Conservation (phyloP, 805 yeast species). For the Ogataea neopini region DNA sequence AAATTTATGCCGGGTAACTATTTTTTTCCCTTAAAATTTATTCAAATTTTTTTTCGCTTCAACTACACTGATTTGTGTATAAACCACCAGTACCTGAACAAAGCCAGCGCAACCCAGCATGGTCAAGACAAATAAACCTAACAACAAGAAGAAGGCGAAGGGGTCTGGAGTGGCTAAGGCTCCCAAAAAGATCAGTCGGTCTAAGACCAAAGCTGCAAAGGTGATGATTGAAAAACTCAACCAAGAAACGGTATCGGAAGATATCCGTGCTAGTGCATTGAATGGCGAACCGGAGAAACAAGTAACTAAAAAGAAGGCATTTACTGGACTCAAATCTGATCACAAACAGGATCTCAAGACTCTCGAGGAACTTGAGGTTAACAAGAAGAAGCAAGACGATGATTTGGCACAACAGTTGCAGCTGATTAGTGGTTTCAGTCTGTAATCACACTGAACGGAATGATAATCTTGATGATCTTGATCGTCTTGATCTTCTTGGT, state of each 20-base stretch:
- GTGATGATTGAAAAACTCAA: constrained; percentile 32
- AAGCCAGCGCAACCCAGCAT: too few species aligned
- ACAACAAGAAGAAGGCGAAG: neutral
- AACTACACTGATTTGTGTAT: neutral
- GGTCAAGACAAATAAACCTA: constrained; percentile 7
- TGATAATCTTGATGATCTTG: too few species aligned
- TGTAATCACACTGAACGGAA: too few species aligned
- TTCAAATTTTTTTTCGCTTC: neutral
- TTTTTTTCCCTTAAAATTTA: neutral
- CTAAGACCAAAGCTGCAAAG: constrained; percentile 26
- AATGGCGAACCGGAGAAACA: constrained; percentile 7
- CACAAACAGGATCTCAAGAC: constrained; percentile 39
- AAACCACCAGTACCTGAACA: too few species aligned
- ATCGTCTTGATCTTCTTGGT: too few species aligned
- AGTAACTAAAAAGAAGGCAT: constrained; percentile 23
- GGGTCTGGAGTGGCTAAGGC: constrained; percentile 4
- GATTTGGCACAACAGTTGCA: constrained; percentile 50
- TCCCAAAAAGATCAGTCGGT: constrained; percentile 25
- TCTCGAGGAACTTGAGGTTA: constrained; percentile 19
- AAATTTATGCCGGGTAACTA: constrained; percentile 3
- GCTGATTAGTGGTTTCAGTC: constrained; percentile 39
- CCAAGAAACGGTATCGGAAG: constrained; percentile 25
- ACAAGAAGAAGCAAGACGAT: constrained; percentile 38
- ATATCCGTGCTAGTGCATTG: constrained; percentile 20
- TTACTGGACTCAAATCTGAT: constrained; percentile 42